Percentiles rank a stretch among this genome's conserved stretches.
Evolutionary conservation across 2,329 filamentous ascomycete genomes (phyloP).

Genomic region (Chaetomium sp.): DNA sequence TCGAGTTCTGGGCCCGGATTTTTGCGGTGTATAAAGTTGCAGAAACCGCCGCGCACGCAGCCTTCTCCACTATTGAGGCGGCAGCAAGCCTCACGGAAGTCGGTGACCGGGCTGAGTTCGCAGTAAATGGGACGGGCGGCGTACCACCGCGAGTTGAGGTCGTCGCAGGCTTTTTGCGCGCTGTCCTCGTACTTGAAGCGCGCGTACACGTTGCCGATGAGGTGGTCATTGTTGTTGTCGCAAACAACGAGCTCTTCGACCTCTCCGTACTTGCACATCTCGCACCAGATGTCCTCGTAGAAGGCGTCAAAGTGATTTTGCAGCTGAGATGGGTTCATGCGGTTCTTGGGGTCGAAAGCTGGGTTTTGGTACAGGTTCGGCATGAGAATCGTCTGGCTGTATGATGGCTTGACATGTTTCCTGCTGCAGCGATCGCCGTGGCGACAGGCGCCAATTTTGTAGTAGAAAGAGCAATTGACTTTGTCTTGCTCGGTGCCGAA

Average conservation of each 20-base stretch:
- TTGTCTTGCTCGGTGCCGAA: conserved; percentile 99
- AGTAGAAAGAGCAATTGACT: conserved; percentile 99
- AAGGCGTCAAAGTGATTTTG: conserved; percentile 99
- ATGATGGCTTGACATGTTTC: conserved; percentile 98
- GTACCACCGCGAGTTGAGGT: conserved; percentile 93
- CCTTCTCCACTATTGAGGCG: conserved; percentile 90
- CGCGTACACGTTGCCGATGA: conserved; percentile 98
- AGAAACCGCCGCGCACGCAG: conserved; percentile 92
- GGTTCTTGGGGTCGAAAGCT: conserved; percentile 90
- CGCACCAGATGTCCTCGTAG: conserved; percentile 99
- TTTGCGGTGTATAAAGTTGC: conserved; percentile 99
- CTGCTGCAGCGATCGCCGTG: conserved; percentile 97
- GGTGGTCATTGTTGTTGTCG: conserved; percentile 99
- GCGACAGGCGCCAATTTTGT: conserved; percentile 98
- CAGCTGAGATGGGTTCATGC: conserved; percentile 92
- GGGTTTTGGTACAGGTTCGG: conserved; percentile 99
- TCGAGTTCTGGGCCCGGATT: conserved; percentile 87
- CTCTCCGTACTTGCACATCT: conserved; percentile 98
- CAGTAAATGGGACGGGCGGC: conserved; percentile 96
- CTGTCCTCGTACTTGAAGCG: conserved; percentile 99
- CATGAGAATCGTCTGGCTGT: conserved; percentile 94
- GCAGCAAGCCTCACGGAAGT: conserved; percentile 97
- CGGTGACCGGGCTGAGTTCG: conserved; percentile 92
- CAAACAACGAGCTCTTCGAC: conserved; percentile 97
- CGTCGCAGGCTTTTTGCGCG: conserved; percentile 88